Base-by-base conservation (phyloP, 139 green algal species). In the Chlorella sp. region DNA sequence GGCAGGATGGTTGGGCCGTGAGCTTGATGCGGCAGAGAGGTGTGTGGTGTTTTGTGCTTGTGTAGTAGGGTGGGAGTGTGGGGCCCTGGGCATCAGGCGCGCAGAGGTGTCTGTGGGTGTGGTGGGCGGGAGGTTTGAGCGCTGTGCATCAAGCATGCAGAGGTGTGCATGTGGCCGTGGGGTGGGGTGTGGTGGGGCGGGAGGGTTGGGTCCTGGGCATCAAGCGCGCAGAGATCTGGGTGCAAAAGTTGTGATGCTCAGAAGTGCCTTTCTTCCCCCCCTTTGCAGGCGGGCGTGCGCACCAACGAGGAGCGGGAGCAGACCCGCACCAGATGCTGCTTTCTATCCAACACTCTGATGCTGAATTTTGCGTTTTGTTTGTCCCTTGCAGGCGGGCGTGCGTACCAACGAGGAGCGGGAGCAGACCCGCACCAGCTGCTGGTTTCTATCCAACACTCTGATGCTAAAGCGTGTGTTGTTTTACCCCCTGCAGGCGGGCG, bases 291-390 rank as follows among this genome's bases (percentile, higher is more conserved):
- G 86, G 94, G 91, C 48, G 91, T 90, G 90, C 73, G 73, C 36
- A 95, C 94, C 42, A 95, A 96, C 79, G 94, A 96, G 89, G 94
- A 96, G 92, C 94, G 95, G 26, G 96, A 98, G 91, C 96, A 99
- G 95, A 99, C 98, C 94, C 99, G 32, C 99, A 99, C 91, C 98
- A 99, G 96, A 95, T 99, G 91, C 94, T 99, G 76, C n/a, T n/a
- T n/a, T n/a, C n/a, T n/a, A n/a, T n/a, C n/a, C n/a, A n/a, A n/a
- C n/a, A n/a, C n/a, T n/a, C n/a, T n/a, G n/a, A n/a, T n/a, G n/a
- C n/a, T n/a, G n/a, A n/a, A n/a, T n/a, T n/a, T n/a, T n/a, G n/a
- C n/a, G n/a, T n/a, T n/a, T 24, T n/a, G n/a, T 24, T 26, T 76
- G 68, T 26, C 24, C 24, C 79, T 89, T 69, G 28, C 87, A 60